Evolutionary conservation across 129 eudicot genomes (phyloP), one percentile per base, ranked within the genome.

Genomic region (Tanacetum coccineum): DNA sequence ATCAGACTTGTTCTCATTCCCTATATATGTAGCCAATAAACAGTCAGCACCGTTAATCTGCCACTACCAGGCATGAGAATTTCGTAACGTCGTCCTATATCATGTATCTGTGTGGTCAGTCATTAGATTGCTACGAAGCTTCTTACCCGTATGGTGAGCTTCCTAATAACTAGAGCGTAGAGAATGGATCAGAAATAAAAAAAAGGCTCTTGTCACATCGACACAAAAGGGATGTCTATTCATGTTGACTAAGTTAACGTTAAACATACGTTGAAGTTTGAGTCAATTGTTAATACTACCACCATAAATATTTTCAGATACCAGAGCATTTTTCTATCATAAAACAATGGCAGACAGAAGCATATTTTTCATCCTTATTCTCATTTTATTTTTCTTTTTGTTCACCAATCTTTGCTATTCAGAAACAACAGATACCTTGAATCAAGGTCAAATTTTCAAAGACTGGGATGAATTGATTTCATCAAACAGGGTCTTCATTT

Each of bases 381-480:
- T 59, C 65, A 28, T 32, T 62, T 5, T 61, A 28, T 52, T 6
- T 54, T 15, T 4, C 32, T 19, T n/a, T 60, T 13, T 54, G 5
- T 67, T 68, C 61, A 53, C 13, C 15, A 62, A 66, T 25, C 46
- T 30, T 67, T 76, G 78, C 50, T 68, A 46, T 44, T 67, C 80
- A 12, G 40, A 42, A 71, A 56, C 55, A 28, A 72, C 66, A 25
- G 74, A 75, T 58, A 80, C 78, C 25, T 56, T 80, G 14, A 55
- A 6, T 28, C 84, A 75, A 70, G 81, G 81, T 8, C 70, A 71
- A 64, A 47, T 53, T 8, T 62, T 76, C 28, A 81, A 59, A 3
- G 79, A 76, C 53, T 63, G 85, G 74, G 81, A 76, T 57, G 66
- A 58, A 15, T 32, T 81, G 32, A 15, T 50, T 60, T 78, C 87